Evolutionary conservation across 140 eudicot genomes (phyloP), one percentile per base, ranked within the genome.

Genomic region (Ambrosia hybrid): DNA sequence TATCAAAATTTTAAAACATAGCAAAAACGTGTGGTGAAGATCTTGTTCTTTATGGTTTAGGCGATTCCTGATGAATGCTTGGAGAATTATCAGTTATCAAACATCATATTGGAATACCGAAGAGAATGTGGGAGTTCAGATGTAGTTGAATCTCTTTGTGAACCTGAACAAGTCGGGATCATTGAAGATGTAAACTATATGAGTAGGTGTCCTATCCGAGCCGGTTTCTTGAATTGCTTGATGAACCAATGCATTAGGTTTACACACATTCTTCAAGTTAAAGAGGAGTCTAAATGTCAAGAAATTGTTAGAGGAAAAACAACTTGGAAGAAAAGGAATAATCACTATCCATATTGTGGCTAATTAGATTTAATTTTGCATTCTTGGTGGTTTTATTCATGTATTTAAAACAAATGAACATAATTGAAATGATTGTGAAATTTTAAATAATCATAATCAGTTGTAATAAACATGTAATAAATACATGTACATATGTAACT

Each of bases 291-390:
- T 10, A 88, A 77, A 52, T 71, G 81, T 53, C 92, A 85, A 65
- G 97, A 91, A 75, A 82, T 91, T 5, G 85, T 88, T n/a, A 82
- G 97, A 79, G 97, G 88, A 73, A 91, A 77, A 76, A 91, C 97
- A 3, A 75, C 80, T 49, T 91, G 97, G 97, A 88, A 77, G 77
- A 85, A 70, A 65, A 90, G 84, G 59, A 61, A 52, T 60, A 62
- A 51, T 39, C 73, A 26, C 17, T 49, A 70, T 62, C 66, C 83
- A 14, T 78, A 65, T 72, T 41, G 78, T 73, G 78, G 74, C 78
- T 78, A 57, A 72, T 9, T 10, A 30, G 3, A 45, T 21, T 21
- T 21, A 21, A 21, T 21, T 21, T 21, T 21, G 30, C 30, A 21
- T 21, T 21, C 30, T 21, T 21, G 30, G 30, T 21, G 30, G 30